Percentiles rank a stretch among this genome's conserved stretches.
Evolutionary conservation across 1,139 yeast genomes (phyloP).

Genomic region (Candida neerlandica): DNA sequence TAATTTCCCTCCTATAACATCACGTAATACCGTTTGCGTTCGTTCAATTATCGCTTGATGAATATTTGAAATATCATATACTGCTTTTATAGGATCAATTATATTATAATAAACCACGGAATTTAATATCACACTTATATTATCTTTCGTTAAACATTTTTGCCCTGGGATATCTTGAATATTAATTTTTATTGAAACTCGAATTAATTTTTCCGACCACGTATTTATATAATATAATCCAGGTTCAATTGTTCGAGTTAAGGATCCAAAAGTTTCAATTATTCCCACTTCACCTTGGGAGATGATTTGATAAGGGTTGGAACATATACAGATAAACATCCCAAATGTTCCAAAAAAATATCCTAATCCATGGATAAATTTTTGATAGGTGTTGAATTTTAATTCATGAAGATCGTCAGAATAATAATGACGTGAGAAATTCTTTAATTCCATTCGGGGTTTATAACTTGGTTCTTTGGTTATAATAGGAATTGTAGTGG

Average conservation of each 20-base stretch:
- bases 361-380: slow-evolving; percentile 49
- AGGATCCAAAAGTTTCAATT: slow-evolving; percentile 69
- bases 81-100: slow-evolving; percentile 69
- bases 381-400: slow-evolving; percentile 41
- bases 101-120: slow-evolving; percentile 72
- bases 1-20: slow-evolving; percentile 67
- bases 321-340: slow-evolving; percentile 60
- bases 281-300: slow-evolving; percentile 73
- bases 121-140: slow-evolving; percentile 61
- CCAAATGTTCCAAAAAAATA: slow-evolving; percentile 56
- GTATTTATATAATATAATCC: slow-evolving; percentile 69
- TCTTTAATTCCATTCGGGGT: slow-evolving; percentile 34
- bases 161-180: slow-evolving; percentile 70
- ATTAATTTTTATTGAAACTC: slow-evolving; percentile 59
- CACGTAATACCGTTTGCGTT: slow-evolving; percentile 75
- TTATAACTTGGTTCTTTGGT: slow-evolving; percentile 26
- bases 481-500: slow-evolving; percentile 11
- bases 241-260: slow-evolving; percentile 68
- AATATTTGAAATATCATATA: slow-evolving; percentile 59
- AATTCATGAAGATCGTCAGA: slow-evolving; percentile 38
- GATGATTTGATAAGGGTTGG: slow-evolving; percentile 64
- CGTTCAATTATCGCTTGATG: slow-evolving; percentile 65
- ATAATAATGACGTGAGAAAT: slow-evolving; percentile 42
- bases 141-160: slow-evolving; percentile 70
- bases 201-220: slow-evolving; percentile 58